Base-by-base conservation (phyloP, 805 yeast genomes). In the Jamesozyma spencerorum region DNA sequence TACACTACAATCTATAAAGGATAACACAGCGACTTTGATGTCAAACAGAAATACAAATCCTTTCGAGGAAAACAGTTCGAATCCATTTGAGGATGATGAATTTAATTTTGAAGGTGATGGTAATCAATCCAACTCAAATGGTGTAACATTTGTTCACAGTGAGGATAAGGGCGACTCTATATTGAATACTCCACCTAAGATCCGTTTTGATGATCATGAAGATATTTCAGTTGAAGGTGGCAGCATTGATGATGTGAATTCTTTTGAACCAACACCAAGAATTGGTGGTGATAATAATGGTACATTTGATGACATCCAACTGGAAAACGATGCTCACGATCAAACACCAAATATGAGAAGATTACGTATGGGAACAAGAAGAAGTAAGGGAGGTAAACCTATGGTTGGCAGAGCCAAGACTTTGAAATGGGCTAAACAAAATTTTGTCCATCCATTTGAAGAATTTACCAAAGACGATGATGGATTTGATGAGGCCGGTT, bases 331-430 rank as follows among this genome's bases (percentile, higher is more conserved):
- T 34, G 45, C 34, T 14, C 43, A 42, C 8, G 46, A 47, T 14
- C 48, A 44, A 11, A 46, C 46, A n/a, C 38, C 45, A 13, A 41
- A 39, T 3, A 81, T 83, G 77, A 77, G 81, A 49, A 72, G 94
- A 53, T 74, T 80, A 50, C 71, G 95, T 63, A 85, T 94, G 95
- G 96, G 96, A 43, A 88, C 97, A 3, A 85, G 82, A 48, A 72
- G 95, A 50, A 75, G 77, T 53, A 75, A 76, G 43, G 72, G 76
- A 46, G 94, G 94, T 7, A 69, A 71, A 36, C 88, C 92, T 18
- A 60, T 63, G 34, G 64, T 74, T 14, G 72, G 73, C 4, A 65
- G 88, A 49, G 73, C 79, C 14, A 79, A 70, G 53, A 80, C 90
- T 0, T 57, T 82, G 33, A 70, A 70, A 52, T 70, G 74, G 70